Conservation (phyloP, 164 flowering plant species). For the Euptelea pleiosperma region DNA sequence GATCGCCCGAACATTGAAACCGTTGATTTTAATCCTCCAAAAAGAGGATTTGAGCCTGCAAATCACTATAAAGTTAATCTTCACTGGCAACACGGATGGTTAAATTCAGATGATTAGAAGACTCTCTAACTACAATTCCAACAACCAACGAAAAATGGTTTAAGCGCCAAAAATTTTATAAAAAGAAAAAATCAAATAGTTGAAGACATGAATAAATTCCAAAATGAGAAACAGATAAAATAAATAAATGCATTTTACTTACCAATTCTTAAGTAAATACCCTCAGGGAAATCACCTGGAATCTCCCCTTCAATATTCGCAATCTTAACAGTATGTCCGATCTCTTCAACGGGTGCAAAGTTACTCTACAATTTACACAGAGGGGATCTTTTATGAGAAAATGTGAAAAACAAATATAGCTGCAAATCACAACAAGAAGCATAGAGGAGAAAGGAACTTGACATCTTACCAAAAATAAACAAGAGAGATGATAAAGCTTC, state of each 20-base stretch:
- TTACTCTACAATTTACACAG: constrained; percentile 30
- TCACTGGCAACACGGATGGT: not conserved
- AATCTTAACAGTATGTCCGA: constrained; percentile 22
- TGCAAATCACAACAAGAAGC: not conserved
- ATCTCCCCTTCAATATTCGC: constrained; percentile 33
- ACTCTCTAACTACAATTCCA: not conserved
- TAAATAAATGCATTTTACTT: not conserved
- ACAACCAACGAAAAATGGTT: too few relatives aligned
- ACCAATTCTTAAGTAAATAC: constrained; percentile 55
- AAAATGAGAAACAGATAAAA: too few relatives aligned
- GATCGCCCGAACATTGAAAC: constrained; percentile 45
- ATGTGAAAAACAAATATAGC: not conserved
- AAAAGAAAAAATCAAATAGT: too few relatives aligned
- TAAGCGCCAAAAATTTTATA: too few relatives aligned
- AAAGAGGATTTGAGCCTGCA: constrained; percentile 57
- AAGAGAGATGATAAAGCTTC: too few relatives aligned
- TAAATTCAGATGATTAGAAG: too few relatives aligned
- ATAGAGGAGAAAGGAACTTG: not conserved
- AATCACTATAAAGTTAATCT: not conserved
- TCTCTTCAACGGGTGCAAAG: constrained; percentile 48
- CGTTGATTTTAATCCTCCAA: constrained; percentile 46
- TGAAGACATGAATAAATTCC: too few relatives aligned
- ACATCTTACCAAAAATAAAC: too few relatives aligned
- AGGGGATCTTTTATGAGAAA: not conserved
- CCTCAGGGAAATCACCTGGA: constrained; percentile 44